These are phyloP conservation scores for Pseudocercospora ulei DNA, from an alignment of 2,329 filamentous ascomycete species.

Conservation along the genomic window DNA sequence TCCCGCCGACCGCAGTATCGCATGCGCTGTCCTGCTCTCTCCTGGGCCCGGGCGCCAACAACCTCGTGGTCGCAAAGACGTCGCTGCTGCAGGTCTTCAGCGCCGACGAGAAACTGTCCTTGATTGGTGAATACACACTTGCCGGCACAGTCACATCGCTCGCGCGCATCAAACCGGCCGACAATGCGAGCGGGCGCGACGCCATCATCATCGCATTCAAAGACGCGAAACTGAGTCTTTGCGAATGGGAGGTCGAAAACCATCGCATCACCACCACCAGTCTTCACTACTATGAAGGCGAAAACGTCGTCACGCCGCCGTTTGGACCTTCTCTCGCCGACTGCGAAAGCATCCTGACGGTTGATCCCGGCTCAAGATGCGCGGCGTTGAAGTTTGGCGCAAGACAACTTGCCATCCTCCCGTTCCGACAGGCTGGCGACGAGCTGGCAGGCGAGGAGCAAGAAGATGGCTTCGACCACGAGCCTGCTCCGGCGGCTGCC, in stretches of 20 bases:
- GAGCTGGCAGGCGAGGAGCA: conserved; percentile 60
- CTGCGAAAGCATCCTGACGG: conserved; percentile 70
- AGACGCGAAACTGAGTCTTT: conserved; percentile 83
- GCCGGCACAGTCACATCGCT: conserved; percentile 77
- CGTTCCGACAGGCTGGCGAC: conserved; percentile 76
- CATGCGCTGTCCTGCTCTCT: conserved; percentile 75
- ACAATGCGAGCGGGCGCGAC: conserved; percentile 70
- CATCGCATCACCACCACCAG: conserved; percentile 76
- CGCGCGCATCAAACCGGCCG: conserved; percentile 61
- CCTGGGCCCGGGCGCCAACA: conserved; percentile 62
- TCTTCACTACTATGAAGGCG: conserved; percentile 96
- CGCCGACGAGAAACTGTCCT: conserved; percentile 55
- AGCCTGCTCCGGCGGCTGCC: conserved; percentile 36
- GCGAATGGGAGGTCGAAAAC: conserved; percentile 83
- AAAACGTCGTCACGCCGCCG: conserved; percentile 54
- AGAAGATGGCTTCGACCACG: conserved; percentile 64
- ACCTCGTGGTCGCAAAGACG: conserved; percentile 83
- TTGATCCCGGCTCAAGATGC: conserved; percentile 86
- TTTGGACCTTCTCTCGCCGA: conserved; percentile 68
- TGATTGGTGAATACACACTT: conserved; percentile 74
- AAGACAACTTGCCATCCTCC: conserved; percentile 82
- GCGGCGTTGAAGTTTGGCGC: conserved; percentile 86
- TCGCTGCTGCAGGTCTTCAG: conserved; percentile 88
- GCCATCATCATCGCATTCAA: conserved; percentile 73
- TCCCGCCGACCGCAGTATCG: conserved; percentile 86